Percentiles rank a stretch among this genome's conserved stretches.
Conservation (phyloP, 2,329 filamentous ascomycete genomes). For the Hirsutella thompsonii region DNA sequence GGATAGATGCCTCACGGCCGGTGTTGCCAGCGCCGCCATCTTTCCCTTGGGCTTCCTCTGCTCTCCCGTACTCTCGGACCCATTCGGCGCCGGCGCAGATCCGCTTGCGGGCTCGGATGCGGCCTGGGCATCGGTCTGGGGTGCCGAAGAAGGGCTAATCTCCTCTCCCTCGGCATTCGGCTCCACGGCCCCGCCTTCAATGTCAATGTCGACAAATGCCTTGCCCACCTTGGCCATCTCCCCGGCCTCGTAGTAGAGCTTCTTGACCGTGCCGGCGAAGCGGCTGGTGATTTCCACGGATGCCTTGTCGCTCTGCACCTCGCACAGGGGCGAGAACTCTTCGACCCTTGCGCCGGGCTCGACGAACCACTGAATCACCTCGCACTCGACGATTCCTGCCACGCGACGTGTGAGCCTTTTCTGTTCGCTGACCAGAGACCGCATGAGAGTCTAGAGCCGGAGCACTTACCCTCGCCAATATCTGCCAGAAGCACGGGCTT, state of each 20-base stretch:
- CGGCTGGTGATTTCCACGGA: slow-evolving; percentile 85
- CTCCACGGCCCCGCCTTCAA: slow-evolving; percentile 53
- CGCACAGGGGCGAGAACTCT: slow-evolving; percentile 94
- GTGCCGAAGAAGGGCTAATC: slow-evolving; percentile 4
- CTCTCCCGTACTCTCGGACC: neutral
- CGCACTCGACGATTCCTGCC: slow-evolving; percentile 89
- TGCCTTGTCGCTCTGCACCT: slow-evolving; percentile 97
- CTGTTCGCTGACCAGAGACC: neutral
- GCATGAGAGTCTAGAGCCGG: neutral
- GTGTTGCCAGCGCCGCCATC: slow-evolving; percentile 69
- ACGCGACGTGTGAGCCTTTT: slow-evolving; percentile 1
- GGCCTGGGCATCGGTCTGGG: neutral
- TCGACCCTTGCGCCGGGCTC: slow-evolving; percentile 90
- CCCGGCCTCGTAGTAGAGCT: slow-evolving; percentile 86
- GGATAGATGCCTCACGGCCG: slow-evolving; percentile 77
- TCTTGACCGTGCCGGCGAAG: slow-evolving; percentile 92
- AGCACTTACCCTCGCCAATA: slow-evolving; percentile 62
- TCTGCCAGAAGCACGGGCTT: slow-evolving; percentile 77
- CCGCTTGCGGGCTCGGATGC: neutral
- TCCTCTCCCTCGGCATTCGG: slow-evolving; percentile 16
- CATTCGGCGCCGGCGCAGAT: neutral
- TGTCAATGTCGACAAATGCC: slow-evolving; percentile 90
- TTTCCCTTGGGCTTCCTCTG: slow-evolving; percentile 36
- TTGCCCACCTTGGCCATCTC: slow-evolving; percentile 95
- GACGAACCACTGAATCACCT: slow-evolving; percentile 99